phyloP scores from a whole-genome alignment of 2,329 filamentous ascomycete species.

The Nigrospora sphaerica region DNA sequence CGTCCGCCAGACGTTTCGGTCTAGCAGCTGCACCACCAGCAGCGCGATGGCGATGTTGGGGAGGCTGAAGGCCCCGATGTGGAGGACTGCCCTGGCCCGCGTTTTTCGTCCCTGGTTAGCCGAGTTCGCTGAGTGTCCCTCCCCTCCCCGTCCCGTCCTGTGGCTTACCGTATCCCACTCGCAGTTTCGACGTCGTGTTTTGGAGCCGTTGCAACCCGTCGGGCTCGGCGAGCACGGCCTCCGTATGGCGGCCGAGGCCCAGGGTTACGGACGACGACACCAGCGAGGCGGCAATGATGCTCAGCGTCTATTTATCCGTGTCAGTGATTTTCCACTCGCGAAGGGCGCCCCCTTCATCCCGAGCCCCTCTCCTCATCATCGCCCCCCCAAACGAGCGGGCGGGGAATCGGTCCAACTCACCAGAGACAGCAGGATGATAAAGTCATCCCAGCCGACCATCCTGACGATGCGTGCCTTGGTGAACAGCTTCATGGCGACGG shows the following conservation, averaged over 20 bases:
- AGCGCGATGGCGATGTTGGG: slow-evolving; percentile 21
- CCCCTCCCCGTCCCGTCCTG: too few relatives aligned
- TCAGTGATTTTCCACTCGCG: neutral
- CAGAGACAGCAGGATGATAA: slow-evolving; percentile 20
- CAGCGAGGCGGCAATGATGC: slow-evolving; percentile 16
- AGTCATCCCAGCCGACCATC: slow-evolving; percentile 18
- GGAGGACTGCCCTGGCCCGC: slow-evolving; percentile 9
- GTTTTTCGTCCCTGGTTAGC: neutral
- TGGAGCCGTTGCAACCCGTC: slow-evolving; percentile 11
- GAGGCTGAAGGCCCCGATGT: slow-evolving; percentile 20
- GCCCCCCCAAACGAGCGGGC: too few relatives aligned
- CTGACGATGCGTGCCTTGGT: slow-evolving; percentile 9
- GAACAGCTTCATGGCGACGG: slow-evolving; percentile 15
- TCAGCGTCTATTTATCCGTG: slow-evolving; percentile 11
- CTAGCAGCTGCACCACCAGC: slow-evolving; percentile 15
- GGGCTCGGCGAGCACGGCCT: slow-evolving; percentile 13
- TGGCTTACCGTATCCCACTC: slow-evolving; percentile 14
- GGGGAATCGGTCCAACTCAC: slow-evolving; percentile 5
- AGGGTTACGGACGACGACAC: slow-evolving; percentile 16
- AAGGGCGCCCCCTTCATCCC: neutral
- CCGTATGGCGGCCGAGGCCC: slow-evolving; percentile 17
- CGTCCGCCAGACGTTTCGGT: slow-evolving; percentile 13
- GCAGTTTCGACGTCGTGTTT: slow-evolving; percentile 15
- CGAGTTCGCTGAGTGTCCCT: too few relatives aligned
- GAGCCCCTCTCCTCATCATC: too few relatives aligned